Conservation (phyloP, 2,329 filamentous ascomycete species). For the Aspergillus clavatus region DNA sequence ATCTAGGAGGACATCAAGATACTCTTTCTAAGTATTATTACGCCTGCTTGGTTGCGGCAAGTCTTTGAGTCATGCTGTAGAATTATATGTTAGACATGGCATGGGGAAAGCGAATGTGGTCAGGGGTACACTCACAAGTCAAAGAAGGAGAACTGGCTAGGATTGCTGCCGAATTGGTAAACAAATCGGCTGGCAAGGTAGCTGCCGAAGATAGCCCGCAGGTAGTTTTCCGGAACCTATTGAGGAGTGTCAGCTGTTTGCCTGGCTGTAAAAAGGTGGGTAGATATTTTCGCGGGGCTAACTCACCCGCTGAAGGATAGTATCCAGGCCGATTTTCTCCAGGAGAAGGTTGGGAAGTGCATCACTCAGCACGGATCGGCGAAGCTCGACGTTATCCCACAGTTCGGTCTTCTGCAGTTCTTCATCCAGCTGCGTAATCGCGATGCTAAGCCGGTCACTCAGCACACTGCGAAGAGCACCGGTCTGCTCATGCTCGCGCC, state of each 20-base stretch:
- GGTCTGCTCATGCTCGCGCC: conserved; percentile 84
- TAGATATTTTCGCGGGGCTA: no score
- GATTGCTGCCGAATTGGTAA: conserved; percentile 87
- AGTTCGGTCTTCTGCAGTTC: conserved; percentile 90
- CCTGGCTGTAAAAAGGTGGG: neutral
- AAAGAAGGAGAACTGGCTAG: conserved; percentile 97
- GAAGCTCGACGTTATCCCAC: conserved; percentile 77
- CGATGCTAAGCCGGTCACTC: conserved; percentile 82
- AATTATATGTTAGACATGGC: conserved; percentile 2
- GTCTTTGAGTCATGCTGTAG: conserved; percentile 36
- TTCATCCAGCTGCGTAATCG: conserved; percentile 95
- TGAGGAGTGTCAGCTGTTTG: conserved; percentile 16
- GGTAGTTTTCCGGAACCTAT: conserved; percentile 80
- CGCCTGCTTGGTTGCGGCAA: conserved; percentile 23
- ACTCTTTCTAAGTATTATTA: conserved; percentile 17
- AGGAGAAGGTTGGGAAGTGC: conserved; percentile 80
- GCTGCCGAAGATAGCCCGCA: conserved; percentile 92
- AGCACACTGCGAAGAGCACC: conserved; percentile 77
- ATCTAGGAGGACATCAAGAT: conserved; percentile 4
- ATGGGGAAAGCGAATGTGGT: neutral
- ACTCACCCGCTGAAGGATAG: conserved; percentile 71
- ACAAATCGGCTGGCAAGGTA: conserved; percentile 94
- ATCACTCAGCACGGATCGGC: conserved; percentile 72
- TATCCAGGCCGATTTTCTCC: conserved; percentile 85
- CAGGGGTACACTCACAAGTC: conserved; percentile 70